Percentiles rank a stretch among this genome's conserved stretches.
phyloP scores from a whole-genome alignment of 352 stramenopile genomes.

The Plasmopara muralis region DNA sequence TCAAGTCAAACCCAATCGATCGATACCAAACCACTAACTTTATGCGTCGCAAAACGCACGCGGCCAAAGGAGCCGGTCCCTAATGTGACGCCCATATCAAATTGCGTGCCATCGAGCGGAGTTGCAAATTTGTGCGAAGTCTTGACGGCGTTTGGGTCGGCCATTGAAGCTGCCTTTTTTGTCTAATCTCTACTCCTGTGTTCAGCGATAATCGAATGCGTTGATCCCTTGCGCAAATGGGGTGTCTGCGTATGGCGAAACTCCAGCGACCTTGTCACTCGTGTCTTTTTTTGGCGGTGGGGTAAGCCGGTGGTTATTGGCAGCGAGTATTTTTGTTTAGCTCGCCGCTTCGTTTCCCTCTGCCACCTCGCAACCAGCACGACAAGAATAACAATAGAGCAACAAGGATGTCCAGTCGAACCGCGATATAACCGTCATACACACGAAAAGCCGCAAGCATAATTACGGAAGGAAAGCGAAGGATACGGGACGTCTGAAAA shows the following conservation, averaged over 20 bases:
- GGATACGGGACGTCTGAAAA: too few species aligned
- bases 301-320: slow-evolving; percentile 17
- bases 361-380: slow-evolving; percentile 14
- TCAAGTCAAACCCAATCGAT: background rate
- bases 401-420: background rate
- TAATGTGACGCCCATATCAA: slow-evolving; percentile 94
- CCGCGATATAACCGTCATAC: slow-evolving; percentile 19
- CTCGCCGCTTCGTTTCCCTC: slow-evolving; percentile 16
- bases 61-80: slow-evolving; percentile 95
- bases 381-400: slow-evolving; percentile 20
- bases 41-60: slow-evolving; percentile 95
- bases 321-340: slow-evolving; percentile 21
- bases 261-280: slow-evolving; percentile 20
- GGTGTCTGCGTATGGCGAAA: slow-evolving; percentile 15
- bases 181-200: slow-evolving; percentile 6
- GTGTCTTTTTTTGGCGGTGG: slow-evolving; percentile 29
- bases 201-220: slow-evolving; percentile 19
- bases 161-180: slow-evolving; percentile 12
- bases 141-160: slow-evolving; percentile 25
- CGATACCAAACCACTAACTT: slow-evolving; percentile 36
- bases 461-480: slow-evolving; percentile 27
- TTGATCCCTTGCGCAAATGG: slow-evolving; percentile 12
- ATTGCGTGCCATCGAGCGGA: slow-evolving; percentile 80
- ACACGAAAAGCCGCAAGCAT: slow-evolving; percentile 16
- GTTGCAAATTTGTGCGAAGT: slow-evolving; percentile 50